A percentile compares a stretch with the other conserved stretches of the same genome.
phyloP scores from a whole-genome alignment of 2,329 filamentous ascomycete genomes.

The Chaetomium sp. region DNA sequence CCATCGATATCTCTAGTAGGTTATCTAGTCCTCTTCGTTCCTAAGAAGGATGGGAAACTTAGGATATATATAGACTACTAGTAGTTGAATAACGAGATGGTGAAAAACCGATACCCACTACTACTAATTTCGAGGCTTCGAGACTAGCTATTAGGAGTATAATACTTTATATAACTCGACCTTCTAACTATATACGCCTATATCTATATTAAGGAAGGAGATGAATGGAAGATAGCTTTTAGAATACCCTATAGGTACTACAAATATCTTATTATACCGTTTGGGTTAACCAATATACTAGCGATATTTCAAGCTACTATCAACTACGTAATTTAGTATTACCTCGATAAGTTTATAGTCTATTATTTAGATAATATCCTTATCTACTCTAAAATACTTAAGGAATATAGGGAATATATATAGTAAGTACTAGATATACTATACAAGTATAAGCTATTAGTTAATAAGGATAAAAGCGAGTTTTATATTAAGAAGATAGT shows the following conservation, averaged over 20 bases:
- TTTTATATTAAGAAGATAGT: background rate
- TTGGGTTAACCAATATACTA: too few relatives aligned
- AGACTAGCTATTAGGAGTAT: too few relatives aligned
- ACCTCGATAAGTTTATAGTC: background rate
- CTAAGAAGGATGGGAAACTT: background rate
- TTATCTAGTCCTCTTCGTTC: background rate
- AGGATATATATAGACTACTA: background rate
- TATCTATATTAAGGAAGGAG: background rate
- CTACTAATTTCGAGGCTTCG: too few relatives aligned
- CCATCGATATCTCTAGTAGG: background rate
- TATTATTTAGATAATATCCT: slow-evolving; percentile 1
- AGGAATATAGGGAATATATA: background rate
- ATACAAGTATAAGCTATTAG: background rate
- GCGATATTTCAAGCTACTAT: too few relatives aligned
- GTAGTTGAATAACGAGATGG: background rate
- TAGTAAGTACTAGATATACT: background rate
- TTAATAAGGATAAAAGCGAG: background rate
- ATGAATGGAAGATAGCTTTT: too few relatives aligned
- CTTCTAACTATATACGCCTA: background rate
- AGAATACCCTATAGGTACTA: too few relatives aligned
- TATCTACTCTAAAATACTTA: background rate
- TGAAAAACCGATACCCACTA: too few relatives aligned
- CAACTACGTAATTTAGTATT: too few relatives aligned
- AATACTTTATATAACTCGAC: too few relatives aligned
- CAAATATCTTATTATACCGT: too few relatives aligned